Conservation (phyloP, 2,329 filamentous ascomycete genomes). For the Stylonectria norvegica region DNA sequence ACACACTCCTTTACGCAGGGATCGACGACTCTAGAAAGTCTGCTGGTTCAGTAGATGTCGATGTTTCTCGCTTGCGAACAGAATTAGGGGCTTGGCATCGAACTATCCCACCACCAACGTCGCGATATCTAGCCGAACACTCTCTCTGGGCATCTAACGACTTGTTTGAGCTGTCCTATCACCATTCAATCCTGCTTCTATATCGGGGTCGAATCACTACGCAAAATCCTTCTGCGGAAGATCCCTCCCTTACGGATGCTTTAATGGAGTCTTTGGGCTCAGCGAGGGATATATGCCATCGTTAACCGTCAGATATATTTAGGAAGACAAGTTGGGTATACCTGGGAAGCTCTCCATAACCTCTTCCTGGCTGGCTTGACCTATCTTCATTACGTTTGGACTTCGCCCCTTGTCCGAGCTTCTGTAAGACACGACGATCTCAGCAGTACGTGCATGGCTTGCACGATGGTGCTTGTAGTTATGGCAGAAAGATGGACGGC, state of each 20-base stretch:
- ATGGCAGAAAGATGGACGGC: slow-evolving; percentile 34
- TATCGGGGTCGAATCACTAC: slow-evolving; percentile 31
- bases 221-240: slow-evolving; percentile 9
- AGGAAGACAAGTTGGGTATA: slow-evolving; percentile 20
- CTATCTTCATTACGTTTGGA: slow-evolving; percentile 33
- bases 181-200: slow-evolving; percentile 37
- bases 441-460: slow-evolving; percentile 33
- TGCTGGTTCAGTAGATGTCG: too few relatives aligned
- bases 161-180: slow-evolving; percentile 38
- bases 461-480: slow-evolving; percentile 33
- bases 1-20: too few relatives aligned
- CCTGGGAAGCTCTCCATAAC: slow-evolving; percentile 34
- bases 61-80: too few relatives aligned
- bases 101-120: too few relatives aligned
- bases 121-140: too few relatives aligned
- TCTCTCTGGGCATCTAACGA: slow-evolving; percentile 35
- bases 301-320: slow-evolving; percentile 35
- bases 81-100: too few relatives aligned
- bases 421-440: slow-evolving; percentile 20
- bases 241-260: slow-evolving; percentile 12
- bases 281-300: slow-evolving; percentile 30
- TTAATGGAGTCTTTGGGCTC: slow-evolving; percentile 11
- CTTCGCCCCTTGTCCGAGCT: slow-evolving; percentile 12
- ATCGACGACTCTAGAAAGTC: too few relatives aligned
- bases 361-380: slow-evolving; percentile 35